These are phyloP conservation scores for Alternaria sp. DNA, from an alignment of 2,329 filamentous ascomycete genomes.

Conservation along the genomic window DNA sequence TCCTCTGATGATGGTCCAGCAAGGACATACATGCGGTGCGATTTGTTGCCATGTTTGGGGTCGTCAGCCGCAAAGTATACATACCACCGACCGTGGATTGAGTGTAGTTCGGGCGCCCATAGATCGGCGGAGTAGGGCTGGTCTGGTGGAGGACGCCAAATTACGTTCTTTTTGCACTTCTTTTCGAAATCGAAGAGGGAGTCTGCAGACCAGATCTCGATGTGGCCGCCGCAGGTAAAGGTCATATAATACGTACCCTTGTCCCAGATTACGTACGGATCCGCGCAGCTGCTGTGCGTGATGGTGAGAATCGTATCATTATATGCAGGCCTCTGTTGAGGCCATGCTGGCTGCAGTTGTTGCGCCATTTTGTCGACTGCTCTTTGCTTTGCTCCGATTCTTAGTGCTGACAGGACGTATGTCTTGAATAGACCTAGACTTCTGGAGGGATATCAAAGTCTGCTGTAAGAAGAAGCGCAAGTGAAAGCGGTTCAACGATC, in stretches of 20 bases:
- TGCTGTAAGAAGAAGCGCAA: not conserved
- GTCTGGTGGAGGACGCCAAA: constrained; percentile 56
- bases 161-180: constrained; percentile 48
- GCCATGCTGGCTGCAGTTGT: constrained; percentile 15
- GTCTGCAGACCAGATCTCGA: constrained; percentile 57
- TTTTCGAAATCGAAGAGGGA: constrained; percentile 53
- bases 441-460: not conserved
- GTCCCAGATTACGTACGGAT: constrained; percentile 57
- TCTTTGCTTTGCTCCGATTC: not conserved
- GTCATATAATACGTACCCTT: constrained; percentile 58
- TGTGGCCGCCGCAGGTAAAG: constrained; percentile 56
- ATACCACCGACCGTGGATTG: constrained; percentile 62
- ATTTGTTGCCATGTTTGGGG: constrained; percentile 54
- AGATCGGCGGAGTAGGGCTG: constrained; percentile 57
- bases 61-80: constrained; percentile 60
- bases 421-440: not conserved
- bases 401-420: not conserved
- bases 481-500: not conserved
- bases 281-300: constrained; percentile 53
- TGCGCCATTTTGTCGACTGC: constrained; percentile 6
- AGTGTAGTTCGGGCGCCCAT: constrained; percentile 67
- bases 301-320: constrained; percentile 55
- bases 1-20: constrained; percentile 50
- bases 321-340: constrained; percentile 34
- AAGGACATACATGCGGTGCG: constrained; percentile 58